Evolutionary conservation across 2,329 filamentous ascomycete species (phyloP).

Genomic region (Fusarium palustre): DNA sequence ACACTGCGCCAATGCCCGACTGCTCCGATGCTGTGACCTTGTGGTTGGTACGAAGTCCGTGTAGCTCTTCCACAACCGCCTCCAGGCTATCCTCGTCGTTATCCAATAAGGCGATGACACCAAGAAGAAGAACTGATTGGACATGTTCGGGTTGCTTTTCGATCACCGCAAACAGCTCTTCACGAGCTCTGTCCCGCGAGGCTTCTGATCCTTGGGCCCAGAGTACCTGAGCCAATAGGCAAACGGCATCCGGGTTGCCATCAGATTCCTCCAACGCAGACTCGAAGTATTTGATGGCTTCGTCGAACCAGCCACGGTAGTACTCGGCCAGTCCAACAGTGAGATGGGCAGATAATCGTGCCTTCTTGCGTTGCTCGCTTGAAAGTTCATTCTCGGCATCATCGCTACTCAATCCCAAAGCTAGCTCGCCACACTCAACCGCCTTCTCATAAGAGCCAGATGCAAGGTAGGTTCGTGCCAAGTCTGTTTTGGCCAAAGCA

Average conservation of each 20-base stretch:
- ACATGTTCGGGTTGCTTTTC: constrained; percentile 80
- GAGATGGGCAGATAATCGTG: constrained; percentile 85
- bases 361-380: constrained; percentile 72
- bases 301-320: constrained; percentile 72
- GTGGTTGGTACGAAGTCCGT: constrained; percentile 75
- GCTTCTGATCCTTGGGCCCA: constrained; percentile 87
- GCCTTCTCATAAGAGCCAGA: constrained; percentile 73
- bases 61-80: constrained; percentile 82
- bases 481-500: constrained; percentile 85
- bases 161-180: constrained; percentile 83
- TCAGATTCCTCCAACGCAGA: constrained; percentile 81
- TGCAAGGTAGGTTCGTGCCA: constrained; percentile 85
- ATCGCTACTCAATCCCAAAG: constrained; percentile 81
- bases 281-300: constrained; percentile 83
- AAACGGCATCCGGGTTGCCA: constrained; percentile 84
- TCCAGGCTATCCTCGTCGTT: constrained; percentile 82
- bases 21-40: constrained; percentile 73
- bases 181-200: constrained; percentile 80
- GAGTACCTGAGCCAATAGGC: constrained; percentile 87
- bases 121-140: constrained; percentile 82
- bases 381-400: constrained; percentile 75
- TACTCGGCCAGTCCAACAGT: constrained; percentile 88
- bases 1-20: constrained; percentile 76
- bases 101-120: constrained; percentile 85
- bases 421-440: constrained; percentile 82